Evolutionary conservation across 805 yeast genomes (phyloP).

Genomic region (Ogataea zsoltii): DNA sequence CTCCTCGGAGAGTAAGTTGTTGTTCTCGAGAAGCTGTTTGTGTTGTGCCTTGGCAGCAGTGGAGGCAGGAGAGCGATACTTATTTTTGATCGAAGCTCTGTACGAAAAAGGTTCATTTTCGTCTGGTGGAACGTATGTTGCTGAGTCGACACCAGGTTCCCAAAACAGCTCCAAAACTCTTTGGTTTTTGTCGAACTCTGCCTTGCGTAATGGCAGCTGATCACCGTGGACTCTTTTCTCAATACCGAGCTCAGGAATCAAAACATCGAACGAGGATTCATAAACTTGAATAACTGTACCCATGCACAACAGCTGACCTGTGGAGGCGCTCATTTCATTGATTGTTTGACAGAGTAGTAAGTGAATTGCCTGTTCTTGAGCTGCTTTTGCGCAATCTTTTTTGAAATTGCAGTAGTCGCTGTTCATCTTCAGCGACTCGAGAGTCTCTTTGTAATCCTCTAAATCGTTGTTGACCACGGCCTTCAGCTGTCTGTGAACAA

Average conservation of each 20-base stretch:
- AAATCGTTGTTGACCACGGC: slow-evolving; percentile 47
- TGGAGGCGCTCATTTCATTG: slow-evolving; percentile 64
- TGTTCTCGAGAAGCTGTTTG: slow-evolving; percentile 35
- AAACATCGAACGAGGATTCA: slow-evolving; percentile 93
- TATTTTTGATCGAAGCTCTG: slow-evolving; percentile 75
- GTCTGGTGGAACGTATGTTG: slow-evolving; percentile 88
- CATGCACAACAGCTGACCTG: slow-evolving; percentile 82
- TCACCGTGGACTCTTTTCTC: slow-evolving; percentile 97
- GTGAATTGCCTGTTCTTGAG: slow-evolving; percentile 95
- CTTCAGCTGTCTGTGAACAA: slow-evolving; percentile 91
- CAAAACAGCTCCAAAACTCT: slow-evolving; percentile 80
- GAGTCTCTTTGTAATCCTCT: slow-evolving; percentile 50
- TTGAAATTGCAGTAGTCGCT: slow-evolving; percentile 95
- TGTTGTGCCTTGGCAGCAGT: slow-evolving; percentile 68
- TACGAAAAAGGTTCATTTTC: slow-evolving; percentile 77
- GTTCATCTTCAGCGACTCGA: slow-evolving; percentile 72
- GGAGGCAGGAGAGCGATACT: slow-evolving; percentile 67
- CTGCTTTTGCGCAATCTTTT: slow-evolving; percentile 88
- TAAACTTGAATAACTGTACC: slow-evolving; percentile 91
- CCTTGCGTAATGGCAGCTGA: slow-evolving; percentile 87
- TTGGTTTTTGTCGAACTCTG: slow-evolving; percentile 77
- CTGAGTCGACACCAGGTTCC: slow-evolving; percentile 92
- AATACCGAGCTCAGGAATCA: slow-evolving; percentile 89
- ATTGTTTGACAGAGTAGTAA: slow-evolving; percentile 80
- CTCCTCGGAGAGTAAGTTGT: slow-evolving; percentile 39